phyloP scores from a whole-genome alignment of 2,329 filamentous ascomycete genomes.

The Pyrenochaeta sp. region DNA sequence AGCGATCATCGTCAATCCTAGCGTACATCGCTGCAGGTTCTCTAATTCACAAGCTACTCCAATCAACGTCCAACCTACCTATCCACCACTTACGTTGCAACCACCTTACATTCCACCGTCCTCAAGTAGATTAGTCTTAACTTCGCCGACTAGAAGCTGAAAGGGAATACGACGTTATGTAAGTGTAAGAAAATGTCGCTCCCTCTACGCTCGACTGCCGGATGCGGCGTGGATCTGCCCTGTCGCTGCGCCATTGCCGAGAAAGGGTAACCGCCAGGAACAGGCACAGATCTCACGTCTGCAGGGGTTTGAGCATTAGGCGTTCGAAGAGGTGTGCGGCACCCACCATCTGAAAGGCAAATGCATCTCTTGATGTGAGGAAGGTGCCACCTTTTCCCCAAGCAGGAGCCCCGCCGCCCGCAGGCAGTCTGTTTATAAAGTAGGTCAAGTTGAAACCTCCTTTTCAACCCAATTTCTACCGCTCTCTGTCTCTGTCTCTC shows the following conservation, averaged over 20 bases:
- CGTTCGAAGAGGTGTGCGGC: neutral
- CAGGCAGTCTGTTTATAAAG: neutral
- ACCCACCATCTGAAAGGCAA: neutral
- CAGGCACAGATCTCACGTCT: slow-evolving; percentile 1
- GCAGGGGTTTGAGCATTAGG: neutral
- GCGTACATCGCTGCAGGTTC: neutral
- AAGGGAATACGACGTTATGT: neutral
- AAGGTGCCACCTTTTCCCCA: neutral
- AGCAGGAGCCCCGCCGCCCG: neutral
- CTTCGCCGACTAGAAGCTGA: neutral
- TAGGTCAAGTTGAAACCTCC: neutral
- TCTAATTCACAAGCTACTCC: neutral
- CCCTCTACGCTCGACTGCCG: neutral
- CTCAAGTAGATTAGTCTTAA: neutral
- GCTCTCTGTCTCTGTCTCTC: neutral
- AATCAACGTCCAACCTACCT: neutral
- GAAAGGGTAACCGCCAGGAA: neutral
- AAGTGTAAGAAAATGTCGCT: neutral
- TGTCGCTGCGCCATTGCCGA: neutral
- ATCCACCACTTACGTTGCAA: neutral
- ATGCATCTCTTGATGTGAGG: neutral
- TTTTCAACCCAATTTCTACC: neutral
- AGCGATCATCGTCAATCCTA: neutral
- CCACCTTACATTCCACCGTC: neutral
- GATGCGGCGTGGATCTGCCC: neutral